These are phyloP conservation scores for Ophiostoma triangulosporum DNA, from an alignment of 2,329 filamentous ascomycete genomes.

Conservation along the genomic window DNA sequence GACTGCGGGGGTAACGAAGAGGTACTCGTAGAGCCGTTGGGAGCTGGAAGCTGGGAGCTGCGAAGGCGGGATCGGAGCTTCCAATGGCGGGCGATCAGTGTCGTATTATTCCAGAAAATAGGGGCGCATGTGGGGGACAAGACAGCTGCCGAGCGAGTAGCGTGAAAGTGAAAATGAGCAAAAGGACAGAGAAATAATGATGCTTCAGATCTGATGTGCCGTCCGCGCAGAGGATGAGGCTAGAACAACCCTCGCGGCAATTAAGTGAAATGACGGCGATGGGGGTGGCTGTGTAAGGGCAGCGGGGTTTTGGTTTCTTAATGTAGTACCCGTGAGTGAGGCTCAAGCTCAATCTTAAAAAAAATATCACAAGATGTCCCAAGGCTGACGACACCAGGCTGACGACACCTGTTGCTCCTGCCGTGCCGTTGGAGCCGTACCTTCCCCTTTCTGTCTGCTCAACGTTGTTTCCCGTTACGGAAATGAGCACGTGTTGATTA, in stretches of 20 bases:
- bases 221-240: neutral
- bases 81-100: neutral
- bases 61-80: neutral
- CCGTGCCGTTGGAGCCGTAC: neutral
- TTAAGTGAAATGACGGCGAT: neutral
- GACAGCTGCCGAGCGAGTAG: neutral
- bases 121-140: neutral
- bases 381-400: neutral
- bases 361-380: no score
- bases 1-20: neutral
- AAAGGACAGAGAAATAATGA: neutral
- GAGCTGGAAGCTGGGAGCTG: neutral
- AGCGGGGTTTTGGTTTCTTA: neutral
- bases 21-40: neutral
- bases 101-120: neutral
- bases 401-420: neutral
- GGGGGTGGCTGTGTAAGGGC: neutral
- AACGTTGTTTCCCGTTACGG: neutral
- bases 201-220: neutral
- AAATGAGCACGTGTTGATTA: neutral
- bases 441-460: neutral
- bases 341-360: neutral
- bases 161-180: neutral
- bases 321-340: neutral
- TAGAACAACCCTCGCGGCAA: neutral